Evolutionary conservation across 257 asterid genomes (phyloP).

Genomic region (Solanum rostratum): DNA sequence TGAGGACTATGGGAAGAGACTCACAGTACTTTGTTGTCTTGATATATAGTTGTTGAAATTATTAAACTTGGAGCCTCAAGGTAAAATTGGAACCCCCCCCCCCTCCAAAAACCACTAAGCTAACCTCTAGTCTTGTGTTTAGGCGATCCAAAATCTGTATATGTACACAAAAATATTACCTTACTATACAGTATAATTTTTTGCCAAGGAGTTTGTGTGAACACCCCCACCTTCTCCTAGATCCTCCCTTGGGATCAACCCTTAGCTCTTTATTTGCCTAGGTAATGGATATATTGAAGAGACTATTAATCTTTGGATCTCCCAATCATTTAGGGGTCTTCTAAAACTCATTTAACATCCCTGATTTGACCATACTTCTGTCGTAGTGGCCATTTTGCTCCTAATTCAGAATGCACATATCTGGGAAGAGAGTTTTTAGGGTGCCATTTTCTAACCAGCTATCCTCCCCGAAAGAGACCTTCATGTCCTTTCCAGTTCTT

Average conservation of each 20-base stretch:
- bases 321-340: neutral
- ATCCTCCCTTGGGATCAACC: neutral
- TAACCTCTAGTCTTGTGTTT: neutral
- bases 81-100: neutral
- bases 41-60: too few species aligned
- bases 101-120: neutral
- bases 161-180: neutral
- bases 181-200: too few species aligned
- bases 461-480: neutral
- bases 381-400: neutral
- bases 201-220: neutral
- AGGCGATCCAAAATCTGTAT: neutral
- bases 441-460: neutral
- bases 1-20: neutral
- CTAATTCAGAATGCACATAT: neutral
- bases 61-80: neutral
- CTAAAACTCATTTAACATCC: neutral
- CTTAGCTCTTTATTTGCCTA: neutral
- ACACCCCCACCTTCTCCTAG: neutral
- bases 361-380: neutral
- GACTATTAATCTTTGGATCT: neutral
- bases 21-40: neutral
- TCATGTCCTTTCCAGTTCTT: neutral
- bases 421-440: neutral
- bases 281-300: neutral